Conservation (phyloP, 2,329 filamentous ascomycete genomes). For the Myriosclerotinia duriaeana region DNA sequence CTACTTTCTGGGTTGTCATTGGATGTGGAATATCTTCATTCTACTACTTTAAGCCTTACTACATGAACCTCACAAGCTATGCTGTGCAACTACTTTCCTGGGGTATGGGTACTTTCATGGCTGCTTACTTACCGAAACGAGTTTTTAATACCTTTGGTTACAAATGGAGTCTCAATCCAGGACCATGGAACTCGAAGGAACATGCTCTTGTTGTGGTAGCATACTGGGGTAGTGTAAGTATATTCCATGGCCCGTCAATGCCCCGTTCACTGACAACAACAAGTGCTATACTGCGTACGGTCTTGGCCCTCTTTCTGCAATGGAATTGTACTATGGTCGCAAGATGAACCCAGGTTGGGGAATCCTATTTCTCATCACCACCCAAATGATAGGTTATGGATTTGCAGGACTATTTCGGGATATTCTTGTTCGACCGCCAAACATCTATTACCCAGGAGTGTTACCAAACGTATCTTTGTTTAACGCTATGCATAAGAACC, state of each 20-base stretch:
- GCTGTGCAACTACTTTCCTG: slow-evolving; percentile 41
- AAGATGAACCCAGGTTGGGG: slow-evolving; percentile 43
- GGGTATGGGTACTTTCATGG: slow-evolving; percentile 40
- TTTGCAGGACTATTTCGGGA: slow-evolving; percentile 59
- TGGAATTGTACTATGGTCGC: slow-evolving; percentile 53
- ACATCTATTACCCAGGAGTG: slow-evolving; percentile 64
- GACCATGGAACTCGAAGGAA: slow-evolving; percentile 68
- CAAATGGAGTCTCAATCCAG: slow-evolving; percentile 54
- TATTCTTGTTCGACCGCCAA: slow-evolving; percentile 58
- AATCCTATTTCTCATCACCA: slow-evolving; percentile 58
- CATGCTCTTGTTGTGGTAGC: slow-evolving; percentile 61
- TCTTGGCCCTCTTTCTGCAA: slow-evolving; percentile 66
- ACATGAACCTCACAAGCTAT: slow-evolving; percentile 36
- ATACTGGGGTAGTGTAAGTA: slow-evolving; percentile 42
- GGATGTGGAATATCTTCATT: slow-evolving; percentile 40
- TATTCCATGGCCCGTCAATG: slow-evolving; percentile 53
- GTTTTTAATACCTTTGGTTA: slow-evolving; percentile 36
- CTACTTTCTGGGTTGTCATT: slow-evolving; percentile 40
- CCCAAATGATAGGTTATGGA: slow-evolving; percentile 63
- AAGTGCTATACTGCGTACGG: slow-evolving; percentile 40
- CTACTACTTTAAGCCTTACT: slow-evolving; percentile 42
- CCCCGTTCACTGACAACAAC: slow-evolving; percentile 61
- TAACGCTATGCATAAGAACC: slow-evolving; percentile 45
- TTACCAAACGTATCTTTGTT: slow-evolving; percentile 48
- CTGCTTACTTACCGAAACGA: slow-evolving; percentile 36